phyloP scores from a whole-genome alignment of 352 stramenopile genomes.

The Thraustochytrium striatum region DNA sequence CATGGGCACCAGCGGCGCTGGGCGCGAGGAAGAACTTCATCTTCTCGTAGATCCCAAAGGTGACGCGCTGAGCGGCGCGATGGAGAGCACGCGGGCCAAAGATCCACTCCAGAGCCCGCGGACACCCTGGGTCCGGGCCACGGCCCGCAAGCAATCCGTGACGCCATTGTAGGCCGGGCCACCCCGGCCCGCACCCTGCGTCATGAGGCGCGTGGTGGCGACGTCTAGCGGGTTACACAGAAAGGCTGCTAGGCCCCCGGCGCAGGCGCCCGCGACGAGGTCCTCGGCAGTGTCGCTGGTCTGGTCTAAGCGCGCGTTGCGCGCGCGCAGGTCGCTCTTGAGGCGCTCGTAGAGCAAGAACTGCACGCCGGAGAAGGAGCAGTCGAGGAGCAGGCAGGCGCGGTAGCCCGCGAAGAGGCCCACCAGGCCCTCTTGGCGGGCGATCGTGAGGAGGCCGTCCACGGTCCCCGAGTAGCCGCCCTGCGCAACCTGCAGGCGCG shows the following conservation, averaged over 20 bases:
- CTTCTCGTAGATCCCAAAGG: slow-evolving; percentile 48
- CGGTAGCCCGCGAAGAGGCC: slow-evolving; percentile 47
- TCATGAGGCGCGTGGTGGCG: slow-evolving; percentile 32
- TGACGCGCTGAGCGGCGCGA: slow-evolving; percentile 36
- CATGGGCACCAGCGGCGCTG: not conserved
- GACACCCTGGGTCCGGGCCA: slow-evolving; percentile 29
- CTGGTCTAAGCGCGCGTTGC: no score
- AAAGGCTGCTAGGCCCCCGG: slow-evolving; percentile 33
- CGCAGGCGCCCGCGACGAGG: slow-evolving; percentile 22
- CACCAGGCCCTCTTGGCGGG: slow-evolving; percentile 8
- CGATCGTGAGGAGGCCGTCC: slow-evolving; percentile 28
- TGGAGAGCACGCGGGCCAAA: slow-evolving; percentile 11
- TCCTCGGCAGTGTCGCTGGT: slow-evolving; percentile 29
- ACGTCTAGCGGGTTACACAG: slow-evolving; percentile 45
- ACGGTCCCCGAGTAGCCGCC: slow-evolving; percentile 6
- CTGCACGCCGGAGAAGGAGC: slow-evolving; percentile 35
- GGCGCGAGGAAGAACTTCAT: slow-evolving; percentile 18
- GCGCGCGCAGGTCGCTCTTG: slow-evolving; percentile 1
- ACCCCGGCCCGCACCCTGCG: slow-evolving; percentile 5
- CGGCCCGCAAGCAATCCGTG: not conserved
- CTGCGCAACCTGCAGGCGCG: slow-evolving; percentile 12
- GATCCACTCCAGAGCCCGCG: slow-evolving; percentile 43
- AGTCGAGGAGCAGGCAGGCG: slow-evolving; percentile 40
- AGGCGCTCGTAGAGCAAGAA: slow-evolving; percentile 46
- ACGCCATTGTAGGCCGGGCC: slow-evolving; percentile 5